These are phyloP conservation scores for Hypoxylon intermedium DNA, from an alignment of 495 filamentous ascomycete genomes.

Conservation along the genomic window DNA sequence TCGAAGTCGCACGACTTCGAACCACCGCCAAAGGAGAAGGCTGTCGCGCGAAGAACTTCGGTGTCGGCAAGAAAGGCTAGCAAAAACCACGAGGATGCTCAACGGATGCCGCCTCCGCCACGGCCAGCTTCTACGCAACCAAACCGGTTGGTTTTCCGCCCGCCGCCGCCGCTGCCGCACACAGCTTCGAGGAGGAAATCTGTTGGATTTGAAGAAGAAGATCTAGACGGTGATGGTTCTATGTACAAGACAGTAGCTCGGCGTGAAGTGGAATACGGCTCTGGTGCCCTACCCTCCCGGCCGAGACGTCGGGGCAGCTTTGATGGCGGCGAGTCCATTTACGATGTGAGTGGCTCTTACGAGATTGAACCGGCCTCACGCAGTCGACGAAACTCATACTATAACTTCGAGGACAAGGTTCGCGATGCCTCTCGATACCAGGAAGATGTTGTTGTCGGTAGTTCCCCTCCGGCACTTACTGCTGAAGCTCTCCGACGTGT, in stretches of 20 bases:
- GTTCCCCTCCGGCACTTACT: slow-evolving; percentile 52
- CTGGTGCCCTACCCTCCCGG: slow-evolving; percentile 32
- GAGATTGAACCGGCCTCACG: slow-evolving; percentile 34
- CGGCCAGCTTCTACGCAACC: slow-evolving; percentile 51
- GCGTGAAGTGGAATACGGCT: slow-evolving; percentile 42
- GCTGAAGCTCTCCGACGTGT: slow-evolving; percentile 57
- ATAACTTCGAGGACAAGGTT: slow-evolving; percentile 59
- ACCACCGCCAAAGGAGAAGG: slow-evolving; percentile 27
- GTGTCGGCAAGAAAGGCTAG: slow-evolving; percentile 43
- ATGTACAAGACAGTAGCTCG: slow-evolving; percentile 46
- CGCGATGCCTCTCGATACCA: slow-evolving; percentile 57
- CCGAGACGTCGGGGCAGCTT: slow-evolving; percentile 36
- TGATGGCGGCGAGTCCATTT: slow-evolving; percentile 37
- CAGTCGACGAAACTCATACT: slow-evolving; percentile 39
- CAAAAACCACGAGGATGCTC: slow-evolving; percentile 48
- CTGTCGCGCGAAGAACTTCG: slow-evolving; percentile 48
- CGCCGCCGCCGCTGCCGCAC: slow-evolving; percentile 37
- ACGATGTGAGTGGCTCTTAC: slow-evolving; percentile 25
- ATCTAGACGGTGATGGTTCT: slow-evolving; percentile 36
- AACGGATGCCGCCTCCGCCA: slow-evolving; percentile 50
- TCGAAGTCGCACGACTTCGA: slow-evolving; percentile 45
- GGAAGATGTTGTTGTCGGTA: slow-evolving; percentile 56
- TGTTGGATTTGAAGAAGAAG: slow-evolving; percentile 47
- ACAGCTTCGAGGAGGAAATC: slow-evolving; percentile 41
- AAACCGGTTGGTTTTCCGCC: slow-evolving; percentile 45